These are phyloP conservation scores for Colletotrichum spaethianum DNA, from an alignment of 2,329 filamentous ascomycete genomes.

Conservation along the genomic window DNA sequence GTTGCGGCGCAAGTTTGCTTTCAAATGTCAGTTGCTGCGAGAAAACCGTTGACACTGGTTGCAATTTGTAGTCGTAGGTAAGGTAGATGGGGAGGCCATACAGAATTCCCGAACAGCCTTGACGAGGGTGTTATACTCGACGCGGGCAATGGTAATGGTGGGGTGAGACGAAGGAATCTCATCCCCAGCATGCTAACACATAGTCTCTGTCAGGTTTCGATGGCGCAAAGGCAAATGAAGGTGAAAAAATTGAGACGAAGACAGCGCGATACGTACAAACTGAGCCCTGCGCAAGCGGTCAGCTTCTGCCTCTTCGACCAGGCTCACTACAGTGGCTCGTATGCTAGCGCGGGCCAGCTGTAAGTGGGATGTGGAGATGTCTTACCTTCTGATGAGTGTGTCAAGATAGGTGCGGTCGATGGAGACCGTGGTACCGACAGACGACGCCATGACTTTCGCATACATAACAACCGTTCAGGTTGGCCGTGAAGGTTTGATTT, in stretches of 20 bases:
- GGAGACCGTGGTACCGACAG: conserved; percentile 45
- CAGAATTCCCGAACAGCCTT: conserved; percentile 67
- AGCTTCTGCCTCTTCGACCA: neutral
- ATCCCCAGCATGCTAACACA: conserved; percentile 43
- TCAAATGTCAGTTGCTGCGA: conserved; percentile 31
- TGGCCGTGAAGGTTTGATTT: neutral
- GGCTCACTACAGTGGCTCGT: conserved; percentile 4
- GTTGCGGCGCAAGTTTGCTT: conserved; percentile 63
- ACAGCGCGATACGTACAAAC: conserved; percentile 45
- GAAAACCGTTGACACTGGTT: neutral
- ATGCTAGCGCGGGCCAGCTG: neutral
- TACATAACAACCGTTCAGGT: neutral
- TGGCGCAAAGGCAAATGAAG: neutral
- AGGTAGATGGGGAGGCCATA: conserved; percentile 51
- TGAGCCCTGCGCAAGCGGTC: conserved; percentile 45
- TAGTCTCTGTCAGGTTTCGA: conserved; percentile 5
- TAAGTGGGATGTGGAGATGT: conserved; percentile 6
- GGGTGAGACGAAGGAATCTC: conserved; percentile 44
- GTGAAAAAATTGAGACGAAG: neutral
- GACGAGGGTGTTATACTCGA: conserved; percentile 74
- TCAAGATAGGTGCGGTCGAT: conserved; percentile 74
- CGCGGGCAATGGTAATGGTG: conserved; percentile 68
- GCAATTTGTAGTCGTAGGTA: neutral
- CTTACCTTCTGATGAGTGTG: conserved; percentile 73
- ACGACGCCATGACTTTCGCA: conserved; percentile 45